Base-by-base conservation (phyloP, 108 stramenopile genomes). In the Skeletonema potamos region DNA sequence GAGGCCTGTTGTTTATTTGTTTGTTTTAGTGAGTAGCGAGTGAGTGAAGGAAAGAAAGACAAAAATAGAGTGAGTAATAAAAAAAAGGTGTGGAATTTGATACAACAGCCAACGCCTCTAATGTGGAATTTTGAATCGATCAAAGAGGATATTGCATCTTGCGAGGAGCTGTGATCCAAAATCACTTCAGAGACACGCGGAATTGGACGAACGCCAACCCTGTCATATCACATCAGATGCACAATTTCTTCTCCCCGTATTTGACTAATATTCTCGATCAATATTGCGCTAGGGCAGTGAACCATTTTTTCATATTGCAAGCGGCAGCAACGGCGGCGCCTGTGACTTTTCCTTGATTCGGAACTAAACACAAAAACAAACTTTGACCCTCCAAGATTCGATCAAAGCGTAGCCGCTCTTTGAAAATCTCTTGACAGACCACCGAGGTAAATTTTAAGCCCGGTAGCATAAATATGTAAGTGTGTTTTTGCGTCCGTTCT, bases 1-100 rank as follows among this genome's bases (percentile, higher is more conserved):
- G 82, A 39, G 34, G 74, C 17, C 64, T 82, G 56, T 27, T 18
- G n/a, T 2, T 2, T 3, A 41, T n/a, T 3, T 41, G 39, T 41
- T 41, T 41, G 39, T 41, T 41, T 41, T n/a, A 15, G 39, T 39
- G 37, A 12, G 12, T 11, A 34, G 0, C 2, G 34, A 39, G n/a
- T n/a, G n/a, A n/a, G n/a, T n/a, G n/a, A 41, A 8, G 13, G 8
- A 15, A n/a, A 41, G 39, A 41, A 41, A 41, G 39, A 41, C 2
- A 41, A 41, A 41, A 41, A 41, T 7, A 15, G 39, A 41, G 39
- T 41, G 39, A 41, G 39, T 41, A 41, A 15, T 15, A 15, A n/a
- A 41, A n/a, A n/a, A n/a, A n/a, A n/a, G n/a, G n/a, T n/a, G n/a
- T 41, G 1, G 39, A 41, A 2, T 0, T 41, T 15, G 39, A 41